Evolutionary conservation across 2,329 filamentous ascomycete species (phyloP), one percentile per base, ranked within the genome.

Genomic region (Juglanconis juglandina): DNA sequence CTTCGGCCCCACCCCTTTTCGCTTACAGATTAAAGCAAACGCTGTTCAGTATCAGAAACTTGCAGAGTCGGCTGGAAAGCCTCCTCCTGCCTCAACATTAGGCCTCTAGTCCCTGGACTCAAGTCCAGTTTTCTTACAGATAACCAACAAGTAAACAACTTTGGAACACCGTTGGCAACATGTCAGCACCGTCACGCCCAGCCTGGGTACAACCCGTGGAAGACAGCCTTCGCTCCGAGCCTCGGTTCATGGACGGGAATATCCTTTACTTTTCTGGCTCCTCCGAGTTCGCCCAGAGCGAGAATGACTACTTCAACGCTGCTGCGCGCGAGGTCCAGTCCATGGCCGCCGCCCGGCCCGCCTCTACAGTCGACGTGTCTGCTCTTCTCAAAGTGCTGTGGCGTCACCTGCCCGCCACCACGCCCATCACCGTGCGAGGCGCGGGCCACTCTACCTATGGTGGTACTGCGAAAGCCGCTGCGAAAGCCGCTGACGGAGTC

Each of bases 191-290:
- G 2, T 17, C 17, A 17, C 17, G 17, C 17, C 30, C 55, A 72
- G 35, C 55, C 47, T 57, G 55, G 55, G 42, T 17, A 8, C 30
- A 57, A 32, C 10, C 55, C 32, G 55, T 44, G 13, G 17, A 17
- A 17, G 17, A 34, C 47, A 9, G 35, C 34, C 55, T 14, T 35
- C n/a, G 47, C 30, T 57, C 44, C 55, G 30, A 46, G 17, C 56
- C 39, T 48, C 56, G 2, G n/a, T 58, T n/a, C 13, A 46, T 1
- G 49, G 49, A 32, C 56, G 41, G 41, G 39, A 35, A 58, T 34
- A 58, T 58, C 8, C 49, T 58, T n/a, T n/a, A 53, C 56, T 58
- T 58, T 37, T 32, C 49, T 11, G 49, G 56, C 3, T 53, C 46
- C 56, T 30, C 41, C 56, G 49, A 42, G n/a, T 58, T 41, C 11